Base-by-base conservation (phyloP, 345 rosid species). In the Nasturtium officinale region DNA sequence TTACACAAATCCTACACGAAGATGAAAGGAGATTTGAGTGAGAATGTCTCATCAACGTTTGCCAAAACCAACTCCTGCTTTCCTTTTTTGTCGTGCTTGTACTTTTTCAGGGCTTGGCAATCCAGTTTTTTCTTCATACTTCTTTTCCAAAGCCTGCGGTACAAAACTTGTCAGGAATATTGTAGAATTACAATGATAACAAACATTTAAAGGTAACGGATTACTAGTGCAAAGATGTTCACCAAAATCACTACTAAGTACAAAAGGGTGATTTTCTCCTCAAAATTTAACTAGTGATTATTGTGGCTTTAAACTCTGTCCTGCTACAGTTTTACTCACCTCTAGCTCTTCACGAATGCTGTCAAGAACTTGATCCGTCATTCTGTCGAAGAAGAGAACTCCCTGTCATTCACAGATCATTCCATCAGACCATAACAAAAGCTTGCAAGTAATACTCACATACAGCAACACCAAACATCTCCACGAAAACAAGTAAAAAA, bases 11-110 rank as follows among this genome's bases (percentile, higher is more conserved):
- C 64, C 42, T 71, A 65, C 47, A 30, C 52, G 46, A 50, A 63
- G 69, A 61, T 2, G 69, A 33, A 72, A 30, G 4, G 61, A 35
- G 71, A 48, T 26, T 33, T 48, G 42, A 72, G 55, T 21, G 35
- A 77, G 72, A 51, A 16, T 50, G 25, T 51, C 67, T 28, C 61
- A 63, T 84, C 80, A 82, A 59, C 84, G 79, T 73, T 84, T 91
- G 54, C 98, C 96, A 87, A 94, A 94, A 75, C 98, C 98, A 65
- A 77, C 86, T 62, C 87, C 88, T 69, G 77, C 88, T 83, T 85
- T 85, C 79, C 51, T 83, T 60, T 71, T 69, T 74, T 82, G 78
- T 23, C 76, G 85, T 63, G 83, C 76, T 71, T 87, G 89, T 75
- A 86, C 76, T 81, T 25, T 84, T 82, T 94, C 98, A 71, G 98